Conservation (phyloP, 768 basidiomycete species). For the Collybiopsis confluens region DNA sequence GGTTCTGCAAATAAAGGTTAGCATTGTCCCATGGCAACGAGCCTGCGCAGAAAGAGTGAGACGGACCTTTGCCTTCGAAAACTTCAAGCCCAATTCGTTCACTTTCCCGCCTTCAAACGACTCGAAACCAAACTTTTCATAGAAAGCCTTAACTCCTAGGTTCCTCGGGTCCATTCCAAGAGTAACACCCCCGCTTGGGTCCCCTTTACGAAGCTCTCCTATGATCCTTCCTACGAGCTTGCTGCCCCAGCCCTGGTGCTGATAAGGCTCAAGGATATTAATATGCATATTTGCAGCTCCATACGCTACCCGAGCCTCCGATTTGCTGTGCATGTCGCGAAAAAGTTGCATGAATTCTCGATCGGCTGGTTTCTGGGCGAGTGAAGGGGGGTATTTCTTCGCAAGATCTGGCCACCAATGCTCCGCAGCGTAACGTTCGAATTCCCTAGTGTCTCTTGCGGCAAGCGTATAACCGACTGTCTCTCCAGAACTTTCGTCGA, state of each 20-base stretch:
- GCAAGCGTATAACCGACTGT: neutral
- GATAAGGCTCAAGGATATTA: conserved; percentile 4
- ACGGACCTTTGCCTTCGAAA: conserved; percentile 1
- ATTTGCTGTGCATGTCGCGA: neutral
- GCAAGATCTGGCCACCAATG: conserved; percentile 2
- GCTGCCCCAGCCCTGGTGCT: neutral
- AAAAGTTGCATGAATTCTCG: conserved; percentile 3
- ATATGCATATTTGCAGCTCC: conserved; percentile 4
- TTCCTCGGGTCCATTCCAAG: conserved; percentile 4
- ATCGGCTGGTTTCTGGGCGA: neutral
- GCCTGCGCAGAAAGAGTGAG: neutral
- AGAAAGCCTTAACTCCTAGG: neutral
- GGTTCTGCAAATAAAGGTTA: neutral
- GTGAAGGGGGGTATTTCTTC: conserved; percentile 1
- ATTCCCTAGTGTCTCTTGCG: neutral
- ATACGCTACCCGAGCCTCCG: neutral
- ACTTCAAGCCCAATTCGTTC: conserved; percentile 1
- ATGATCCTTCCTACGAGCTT: neutral
- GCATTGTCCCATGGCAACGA: neutral
- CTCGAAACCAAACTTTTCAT: conserved; percentile 4
- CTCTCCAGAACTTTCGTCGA: neutral
- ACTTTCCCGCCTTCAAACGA: conserved; percentile 1
- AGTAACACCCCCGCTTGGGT: neutral
- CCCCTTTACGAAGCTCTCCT: neutral
- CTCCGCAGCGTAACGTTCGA: neutral